Conservation (phyloP, 352 stramenopile species). For the Blastocystis sp. region DNA sequence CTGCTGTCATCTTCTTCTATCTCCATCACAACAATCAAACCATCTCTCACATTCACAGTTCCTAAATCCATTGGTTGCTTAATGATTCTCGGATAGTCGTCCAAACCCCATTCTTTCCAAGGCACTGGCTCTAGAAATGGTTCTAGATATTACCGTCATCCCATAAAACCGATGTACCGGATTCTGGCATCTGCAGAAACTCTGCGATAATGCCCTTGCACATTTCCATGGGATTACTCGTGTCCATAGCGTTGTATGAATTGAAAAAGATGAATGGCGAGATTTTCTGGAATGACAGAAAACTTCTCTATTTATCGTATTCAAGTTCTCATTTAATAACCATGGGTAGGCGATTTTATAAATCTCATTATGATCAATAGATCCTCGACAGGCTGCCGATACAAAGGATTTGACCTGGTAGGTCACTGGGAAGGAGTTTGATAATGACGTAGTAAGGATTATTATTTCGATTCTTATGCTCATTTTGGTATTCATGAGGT, state of each 20-base stretch:
- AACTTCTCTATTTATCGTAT: not conserved
- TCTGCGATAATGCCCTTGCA: slow-evolving; percentile 28
- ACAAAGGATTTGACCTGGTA: slow-evolving; percentile 62
- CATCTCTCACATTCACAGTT: slow-evolving; percentile 33
- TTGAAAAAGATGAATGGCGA: not conserved
- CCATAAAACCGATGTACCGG: not conserved
- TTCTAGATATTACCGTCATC: not conserved
- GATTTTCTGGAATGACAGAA: not conserved
- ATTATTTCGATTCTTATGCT: slow-evolving; percentile 96
- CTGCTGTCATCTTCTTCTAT: slow-evolving; percentile 58
- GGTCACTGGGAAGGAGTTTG: not conserved
- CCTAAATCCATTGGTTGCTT: slow-evolving; percentile 66
- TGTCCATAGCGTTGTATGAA: not conserved
- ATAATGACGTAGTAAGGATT: slow-evolving; percentile 79
- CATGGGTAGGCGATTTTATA: slow-evolving; percentile 32
- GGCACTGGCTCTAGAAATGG: slow-evolving; percentile 64
- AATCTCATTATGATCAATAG: not conserved
- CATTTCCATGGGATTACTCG: slow-evolving; percentile 1
- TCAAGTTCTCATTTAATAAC: not conserved
- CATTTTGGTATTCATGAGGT: slow-evolving; percentile 94
- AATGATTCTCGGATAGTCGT: slow-evolving; percentile 65
- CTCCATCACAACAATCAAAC: not conserved
- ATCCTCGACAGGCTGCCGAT: slow-evolving; percentile 12
- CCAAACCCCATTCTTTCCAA: slow-evolving; percentile 65
- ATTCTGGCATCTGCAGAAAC: not conserved